A percentile compares a stretch with the other conserved stretches of the same genome.
These are phyloP conservation scores for Apiospora malaysiana DNA, from an alignment of 2,329 filamentous ascomycete genomes.

Conservation along the genomic window DNA sequence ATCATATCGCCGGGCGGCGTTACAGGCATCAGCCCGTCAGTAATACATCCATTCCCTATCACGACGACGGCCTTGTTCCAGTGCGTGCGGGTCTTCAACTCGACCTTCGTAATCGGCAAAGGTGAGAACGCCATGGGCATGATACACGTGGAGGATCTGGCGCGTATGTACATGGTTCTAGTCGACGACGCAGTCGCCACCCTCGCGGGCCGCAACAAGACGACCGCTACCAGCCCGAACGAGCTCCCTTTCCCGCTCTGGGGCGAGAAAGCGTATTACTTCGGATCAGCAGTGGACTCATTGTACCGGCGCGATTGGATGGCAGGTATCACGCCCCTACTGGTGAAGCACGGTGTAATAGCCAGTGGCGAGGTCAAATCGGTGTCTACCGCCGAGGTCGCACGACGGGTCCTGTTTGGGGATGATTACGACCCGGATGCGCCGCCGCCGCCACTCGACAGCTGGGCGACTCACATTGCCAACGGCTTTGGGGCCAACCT, in stretches of 20 bases:
- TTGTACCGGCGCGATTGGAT: slow-evolving; percentile 27
- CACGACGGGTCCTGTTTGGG: slow-evolving; percentile 26
- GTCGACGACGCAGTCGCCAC: slow-evolving; percentile 26
- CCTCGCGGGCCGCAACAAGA: neutral
- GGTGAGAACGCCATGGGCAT: slow-evolving; percentile 28
- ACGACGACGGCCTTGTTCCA: slow-evolving; percentile 26
- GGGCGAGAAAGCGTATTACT: slow-evolving; percentile 29
- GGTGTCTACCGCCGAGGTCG: slow-evolving; percentile 27
- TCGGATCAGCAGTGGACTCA: slow-evolving; percentile 25
- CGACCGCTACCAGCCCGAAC: neutral
- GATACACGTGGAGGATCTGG: slow-evolving; percentile 30
- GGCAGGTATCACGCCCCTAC: slow-evolving; percentile 23
- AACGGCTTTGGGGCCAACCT: slow-evolving; percentile 30
- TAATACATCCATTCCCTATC: slow-evolving; percentile 30
- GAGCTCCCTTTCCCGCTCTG: slow-evolving; percentile 12
- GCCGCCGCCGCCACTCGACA: slow-evolving; percentile 28
- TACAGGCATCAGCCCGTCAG: slow-evolving; percentile 29
- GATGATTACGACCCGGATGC: slow-evolving; percentile 29
- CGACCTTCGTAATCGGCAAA: slow-evolving; percentile 27
- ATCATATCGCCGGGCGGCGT: slow-evolving; percentile 31
- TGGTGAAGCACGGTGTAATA: slow-evolving; percentile 27
- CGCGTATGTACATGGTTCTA: slow-evolving; percentile 27
- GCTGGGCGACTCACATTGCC: slow-evolving; percentile 31
- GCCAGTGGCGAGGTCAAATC: slow-evolving; percentile 25
- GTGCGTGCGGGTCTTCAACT: slow-evolving; percentile 27